These are phyloP conservation scores for Stereocaulon alpinum DNA, from an alignment of 495 filamentous ascomycete species.

Conservation along the genomic window DNA sequence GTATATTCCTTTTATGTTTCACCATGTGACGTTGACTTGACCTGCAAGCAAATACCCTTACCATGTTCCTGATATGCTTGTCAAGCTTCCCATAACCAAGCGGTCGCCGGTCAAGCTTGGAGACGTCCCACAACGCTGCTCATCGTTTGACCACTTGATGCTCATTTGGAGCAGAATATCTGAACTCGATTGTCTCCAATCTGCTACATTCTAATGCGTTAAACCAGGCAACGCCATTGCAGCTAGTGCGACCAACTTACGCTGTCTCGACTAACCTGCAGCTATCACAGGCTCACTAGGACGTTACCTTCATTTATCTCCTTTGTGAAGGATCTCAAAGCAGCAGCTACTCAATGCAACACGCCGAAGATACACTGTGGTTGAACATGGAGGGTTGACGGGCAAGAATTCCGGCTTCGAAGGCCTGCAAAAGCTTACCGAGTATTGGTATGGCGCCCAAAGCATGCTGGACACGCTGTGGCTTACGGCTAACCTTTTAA, in stretches of 20 bases:
- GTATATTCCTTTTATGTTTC: neutral
- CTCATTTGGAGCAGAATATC: neutral
- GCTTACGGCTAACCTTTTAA: neutral
- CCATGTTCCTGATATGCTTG: neutral
- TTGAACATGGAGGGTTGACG: neutral
- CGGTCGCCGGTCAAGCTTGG: neutral
- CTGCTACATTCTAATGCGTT: neutral
- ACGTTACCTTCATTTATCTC: neutral
- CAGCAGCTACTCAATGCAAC: neutral
- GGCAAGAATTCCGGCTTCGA: neutral
- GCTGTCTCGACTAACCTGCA: neutral
- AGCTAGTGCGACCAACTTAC: neutral
- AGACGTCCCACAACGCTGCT: neutral
- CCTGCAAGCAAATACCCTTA: neutral
- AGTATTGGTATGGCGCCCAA: constrained; percentile 1
- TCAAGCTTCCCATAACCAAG: neutral
- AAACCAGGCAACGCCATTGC: neutral
- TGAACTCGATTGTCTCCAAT: neutral
- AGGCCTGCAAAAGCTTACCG: neutral
- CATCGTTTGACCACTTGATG: neutral
- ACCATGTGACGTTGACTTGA: neutral
- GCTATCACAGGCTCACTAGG: neutral
- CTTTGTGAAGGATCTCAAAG: neutral
- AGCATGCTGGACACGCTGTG: neutral
- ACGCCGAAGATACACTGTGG: neutral